Evolutionary conservation across 2,329 filamentous ascomycete species (phyloP), one percentile per base, ranked within the genome.

Genomic region (Penicillium janthinellum): DNA sequence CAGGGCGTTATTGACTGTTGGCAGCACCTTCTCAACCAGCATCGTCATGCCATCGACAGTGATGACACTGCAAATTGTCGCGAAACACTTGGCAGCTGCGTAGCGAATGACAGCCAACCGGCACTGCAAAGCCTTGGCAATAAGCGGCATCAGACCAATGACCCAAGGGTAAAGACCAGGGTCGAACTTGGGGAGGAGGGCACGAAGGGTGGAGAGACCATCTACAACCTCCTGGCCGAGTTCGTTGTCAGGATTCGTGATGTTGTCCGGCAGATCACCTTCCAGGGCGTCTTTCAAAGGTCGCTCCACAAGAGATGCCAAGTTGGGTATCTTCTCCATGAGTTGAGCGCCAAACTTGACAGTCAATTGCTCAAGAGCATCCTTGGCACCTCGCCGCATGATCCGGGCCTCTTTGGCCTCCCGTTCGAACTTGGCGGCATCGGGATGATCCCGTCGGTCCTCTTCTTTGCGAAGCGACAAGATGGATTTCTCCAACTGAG

Each of bases 391-490:
- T 56, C 96, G 88, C 58, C 95, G 86, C 55, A 94, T 96, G 68
- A 97, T 91, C 17, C 91, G 87, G 17, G 95, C 96, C 48, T 91
- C 91, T 76, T 88, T 94, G 34, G 92, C 91, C 76, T 99, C 95
- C 64, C 85, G 86, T 37, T 95, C 95, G 77, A 93, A 98, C 71
- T 92, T 93, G 35, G 87, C 92, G 28, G 92, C 91, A 78, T 98
- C 94, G 0, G 90, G 87, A 69, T 97, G 93, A 68, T 99, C 95
- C 65, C 93, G 89, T 47, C 95, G 86, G 71, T 99, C 95, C 77
- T 99, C 95, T 73, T 99, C 95, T 77, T 99, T 99, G 68, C 94
- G 91, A 75, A 99, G 88, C 0, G 95, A 98, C 15, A 99, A 79
- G 57, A 99, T 95, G 14, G 89, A 89, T 64, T 88, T 87, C 48